Evolutionary conservation across 176 grass and related monocot genomes (phyloP), one percentile per base, ranked within the genome.

Genomic region (Aegilops tauschii): DNA sequence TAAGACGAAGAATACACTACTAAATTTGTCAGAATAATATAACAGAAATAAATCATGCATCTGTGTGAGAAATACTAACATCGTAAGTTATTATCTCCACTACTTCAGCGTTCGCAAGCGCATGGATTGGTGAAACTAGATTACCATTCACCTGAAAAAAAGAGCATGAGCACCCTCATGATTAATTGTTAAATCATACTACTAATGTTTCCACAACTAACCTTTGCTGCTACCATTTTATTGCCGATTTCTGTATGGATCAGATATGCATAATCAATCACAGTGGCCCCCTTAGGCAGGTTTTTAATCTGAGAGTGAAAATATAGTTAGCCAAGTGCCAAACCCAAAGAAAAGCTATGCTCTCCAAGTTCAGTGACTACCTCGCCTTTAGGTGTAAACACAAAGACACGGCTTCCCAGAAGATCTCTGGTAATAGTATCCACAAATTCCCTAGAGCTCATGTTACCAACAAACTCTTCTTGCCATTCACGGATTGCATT

Each of bases 401-500:
- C 94, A 91, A 96, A 98, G 45, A 98, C 92, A 70, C 90, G 92
- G 89, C 93, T 96, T 80, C 97, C 97, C 39, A 98, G 66, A 89
- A 98, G 88, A 89, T 98, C 97, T 74, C 93, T 80, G 37, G 90
- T 98, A 49, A 98, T 87, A 49, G 97, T 94, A 86, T 96, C 97
- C 35, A 98, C 97, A 87, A 98, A 98, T 83, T 98, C 97, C 73
- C 92, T 93, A 36, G 97, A 98, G 86, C 89, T 98, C 97, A 98
- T 96, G 80, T 96, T 98, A 82, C 97, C 97, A 76, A 98, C 93
- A 91, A 98, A 98, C 77, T 98, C 97, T 86, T 98, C 90, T 88
- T 98, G 97, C 97, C 97, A 98, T 91, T 98, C 97, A 66, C 93
- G 90, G 78, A 98, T 98, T 61, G 97, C 97, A 88, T 98, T 98